Evolutionary conservation across 306 rosid species (phyloP).

Genomic region (Inga leiocalycina): DNA sequence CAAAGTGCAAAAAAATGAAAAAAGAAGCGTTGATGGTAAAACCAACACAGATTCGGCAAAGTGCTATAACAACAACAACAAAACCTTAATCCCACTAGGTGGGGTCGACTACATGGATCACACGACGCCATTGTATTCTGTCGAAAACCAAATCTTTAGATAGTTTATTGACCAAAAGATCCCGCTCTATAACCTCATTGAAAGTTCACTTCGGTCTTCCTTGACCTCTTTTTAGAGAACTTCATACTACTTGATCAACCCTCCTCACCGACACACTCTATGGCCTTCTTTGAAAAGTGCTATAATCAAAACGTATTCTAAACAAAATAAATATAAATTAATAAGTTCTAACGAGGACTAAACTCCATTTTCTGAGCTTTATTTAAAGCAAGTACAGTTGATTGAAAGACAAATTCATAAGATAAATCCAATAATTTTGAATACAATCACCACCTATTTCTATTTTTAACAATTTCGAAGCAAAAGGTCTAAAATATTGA

Average conservation of each 20-base stretch:
- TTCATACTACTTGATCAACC: too few relatives aligned
- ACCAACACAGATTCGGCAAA: background rate
- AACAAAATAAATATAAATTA: background rate
- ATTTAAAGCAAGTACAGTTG: background rate
- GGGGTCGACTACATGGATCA: too few relatives aligned
- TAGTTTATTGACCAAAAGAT: too few relatives aligned
- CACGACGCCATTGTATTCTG: too few relatives aligned
- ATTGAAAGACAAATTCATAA: background rate
- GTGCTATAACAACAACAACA: background rate
- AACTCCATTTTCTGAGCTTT: background rate
- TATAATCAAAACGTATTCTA: background rate
- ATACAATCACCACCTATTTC: background rate
- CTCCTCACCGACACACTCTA: too few relatives aligned
- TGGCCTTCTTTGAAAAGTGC: background rate
- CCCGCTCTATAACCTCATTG: too few relatives aligned
- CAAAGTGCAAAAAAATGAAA: slow-evolving; percentile 5
- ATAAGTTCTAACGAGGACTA: background rate
- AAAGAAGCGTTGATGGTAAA: background rate
- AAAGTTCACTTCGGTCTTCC: too few relatives aligned
- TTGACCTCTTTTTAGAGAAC: too few relatives aligned
- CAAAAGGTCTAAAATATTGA: background rate
- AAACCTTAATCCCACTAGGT: too few relatives aligned
- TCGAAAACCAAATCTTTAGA: too few relatives aligned
- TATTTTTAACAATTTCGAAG: background rate
- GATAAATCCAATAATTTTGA: background rate